A percentile compares a stretch with the other conserved stretches of the same genome.
These are phyloP conservation scores for Boletellus ananas DNA, from an alignment of 768 basidiomycete genomes.

Conservation along the genomic window DNA sequence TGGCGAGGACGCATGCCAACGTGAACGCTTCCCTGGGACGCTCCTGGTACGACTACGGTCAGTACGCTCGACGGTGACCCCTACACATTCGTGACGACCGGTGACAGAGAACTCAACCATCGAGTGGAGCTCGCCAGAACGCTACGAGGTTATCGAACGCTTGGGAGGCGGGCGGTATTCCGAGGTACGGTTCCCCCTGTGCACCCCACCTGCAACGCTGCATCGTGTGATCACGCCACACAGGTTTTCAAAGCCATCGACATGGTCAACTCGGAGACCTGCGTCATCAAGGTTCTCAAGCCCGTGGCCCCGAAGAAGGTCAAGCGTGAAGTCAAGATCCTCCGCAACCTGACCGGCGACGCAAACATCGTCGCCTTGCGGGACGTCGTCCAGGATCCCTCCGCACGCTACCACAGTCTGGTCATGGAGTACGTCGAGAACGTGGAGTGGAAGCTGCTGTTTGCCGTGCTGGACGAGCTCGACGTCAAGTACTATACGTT, in stretches of 20 bases:
- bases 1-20: constrained; percentile 53
- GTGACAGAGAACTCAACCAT: constrained; percentile 52
- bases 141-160: constrained; percentile 62
- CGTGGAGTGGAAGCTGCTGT: constrained; percentile 61
- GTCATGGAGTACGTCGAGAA: constrained; percentile 69
- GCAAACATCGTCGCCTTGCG: constrained; percentile 64
- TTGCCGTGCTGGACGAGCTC: constrained; percentile 53
- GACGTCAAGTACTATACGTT: constrained; percentile 68
- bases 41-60: constrained; percentile 64
- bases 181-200: constrained; percentile 37
- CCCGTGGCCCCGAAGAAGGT: constrained; percentile 66
- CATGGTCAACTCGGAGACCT: constrained; percentile 48
- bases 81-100: background rate
- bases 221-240: background rate
- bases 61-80: constrained; percentile 12
- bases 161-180: constrained; percentile 66
- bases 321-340: constrained; percentile 71
- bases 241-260: constrained; percentile 61
- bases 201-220: background rate
- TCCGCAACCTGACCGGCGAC: constrained; percentile 65
- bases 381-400: constrained; percentile 67
- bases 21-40: constrained; percentile 56
- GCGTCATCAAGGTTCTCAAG: constrained; percentile 70
- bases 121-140: constrained; percentile 63
- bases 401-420: constrained; percentile 58